Percentiles rank a stretch among this genome's conserved stretches.
Evolutionary conservation across 495 filamentous ascomycete genomes (phyloP).

Genomic region (Neurospora tetraspora): DNA sequence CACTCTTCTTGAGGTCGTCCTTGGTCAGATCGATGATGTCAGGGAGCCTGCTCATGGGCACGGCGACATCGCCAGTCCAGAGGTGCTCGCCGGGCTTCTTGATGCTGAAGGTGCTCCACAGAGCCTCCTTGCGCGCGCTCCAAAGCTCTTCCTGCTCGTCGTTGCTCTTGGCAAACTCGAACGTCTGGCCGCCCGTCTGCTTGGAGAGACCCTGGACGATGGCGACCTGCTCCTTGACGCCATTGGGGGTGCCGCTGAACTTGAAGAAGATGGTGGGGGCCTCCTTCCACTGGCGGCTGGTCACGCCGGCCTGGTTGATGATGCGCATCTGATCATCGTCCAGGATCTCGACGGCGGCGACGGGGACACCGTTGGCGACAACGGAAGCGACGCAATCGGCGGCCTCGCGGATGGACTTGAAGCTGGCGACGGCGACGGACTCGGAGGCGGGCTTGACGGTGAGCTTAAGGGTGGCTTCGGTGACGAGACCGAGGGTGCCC

Average conservation of each 20-base stretch:
- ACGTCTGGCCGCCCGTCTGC: slow-evolving; percentile 49
- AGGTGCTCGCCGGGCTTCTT: slow-evolving; percentile 52
- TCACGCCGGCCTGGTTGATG: slow-evolving; percentile 73
- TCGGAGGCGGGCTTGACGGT: slow-evolving; percentile 66
- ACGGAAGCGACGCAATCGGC: slow-evolving; percentile 72
- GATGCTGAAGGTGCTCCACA: slow-evolving; percentile 63
- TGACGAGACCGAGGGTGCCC: slow-evolving; percentile 70
- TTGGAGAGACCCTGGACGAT: slow-evolving; percentile 61
- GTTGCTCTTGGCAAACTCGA: slow-evolving; percentile 67
- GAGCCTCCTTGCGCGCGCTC: slow-evolving; percentile 77
- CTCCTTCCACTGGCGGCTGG: slow-evolving; percentile 61
- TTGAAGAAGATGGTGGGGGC: slow-evolving; percentile 92
- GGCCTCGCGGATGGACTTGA: slow-evolving; percentile 66
- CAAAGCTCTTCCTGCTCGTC: slow-evolving; percentile 70
- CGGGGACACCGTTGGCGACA: slow-evolving; percentile 68
- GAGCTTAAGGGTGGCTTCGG: slow-evolving; percentile 71
- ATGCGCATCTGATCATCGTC: slow-evolving; percentile 93
- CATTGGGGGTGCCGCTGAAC: slow-evolving; percentile 64
- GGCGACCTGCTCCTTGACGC: slow-evolving; percentile 74
- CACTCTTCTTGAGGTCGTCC: slow-evolving; percentile 53
- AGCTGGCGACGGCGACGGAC: slow-evolving; percentile 77
- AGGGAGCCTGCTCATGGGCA: slow-evolving; percentile 62
- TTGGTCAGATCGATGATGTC: slow-evolving; percentile 75
- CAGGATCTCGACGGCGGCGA: slow-evolving; percentile 84
- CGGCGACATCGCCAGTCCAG: slow-evolving; percentile 80